These are phyloP conservation scores for Hirsutella thompsonii DNA, from an alignment of 2,329 filamentous ascomycete species.

Conservation along the genomic window DNA sequence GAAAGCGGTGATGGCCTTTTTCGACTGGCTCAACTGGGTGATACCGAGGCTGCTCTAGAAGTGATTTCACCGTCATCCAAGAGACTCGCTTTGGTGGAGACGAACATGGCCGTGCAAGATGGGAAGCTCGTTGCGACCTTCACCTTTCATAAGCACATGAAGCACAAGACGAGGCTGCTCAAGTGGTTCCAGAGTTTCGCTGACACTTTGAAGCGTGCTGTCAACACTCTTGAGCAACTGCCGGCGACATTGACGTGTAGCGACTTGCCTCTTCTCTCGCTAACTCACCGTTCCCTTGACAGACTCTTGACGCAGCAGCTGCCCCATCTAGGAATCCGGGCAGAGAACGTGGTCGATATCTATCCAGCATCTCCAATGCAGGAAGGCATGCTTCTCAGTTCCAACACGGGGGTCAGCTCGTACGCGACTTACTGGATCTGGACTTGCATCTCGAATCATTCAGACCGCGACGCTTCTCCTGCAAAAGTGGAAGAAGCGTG, in stretches of 20 bases:
- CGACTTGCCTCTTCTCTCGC: not conserved
- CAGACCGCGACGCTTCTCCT: not conserved
- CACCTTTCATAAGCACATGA: not conserved
- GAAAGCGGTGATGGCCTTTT: not conserved
- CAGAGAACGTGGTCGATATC: not conserved
- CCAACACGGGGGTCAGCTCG: not conserved
- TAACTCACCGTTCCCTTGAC: not conserved
- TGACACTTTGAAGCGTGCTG: not conserved
- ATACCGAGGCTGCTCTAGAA: too few species aligned
- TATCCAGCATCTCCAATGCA: not conserved
- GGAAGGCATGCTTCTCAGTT: constrained; percentile 1
- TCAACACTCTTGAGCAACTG: not conserved
- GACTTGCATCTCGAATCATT: not conserved
- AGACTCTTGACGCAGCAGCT: not conserved
- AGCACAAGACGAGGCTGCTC: not conserved
- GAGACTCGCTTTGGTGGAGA: not conserved
- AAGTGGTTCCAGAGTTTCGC: not conserved
- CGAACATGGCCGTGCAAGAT: not conserved
- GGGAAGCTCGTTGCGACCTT: not conserved
- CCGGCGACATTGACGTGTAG: not conserved
- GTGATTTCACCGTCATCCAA: not conserved
- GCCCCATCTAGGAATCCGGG: not conserved
- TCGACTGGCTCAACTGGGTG: too few species aligned
- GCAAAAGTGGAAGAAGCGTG: not conserved
- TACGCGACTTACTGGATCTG: not conserved